Base-by-base conservation (phyloP, 495 filamentous ascomycete species). In the Penicillium lividum region DNA sequence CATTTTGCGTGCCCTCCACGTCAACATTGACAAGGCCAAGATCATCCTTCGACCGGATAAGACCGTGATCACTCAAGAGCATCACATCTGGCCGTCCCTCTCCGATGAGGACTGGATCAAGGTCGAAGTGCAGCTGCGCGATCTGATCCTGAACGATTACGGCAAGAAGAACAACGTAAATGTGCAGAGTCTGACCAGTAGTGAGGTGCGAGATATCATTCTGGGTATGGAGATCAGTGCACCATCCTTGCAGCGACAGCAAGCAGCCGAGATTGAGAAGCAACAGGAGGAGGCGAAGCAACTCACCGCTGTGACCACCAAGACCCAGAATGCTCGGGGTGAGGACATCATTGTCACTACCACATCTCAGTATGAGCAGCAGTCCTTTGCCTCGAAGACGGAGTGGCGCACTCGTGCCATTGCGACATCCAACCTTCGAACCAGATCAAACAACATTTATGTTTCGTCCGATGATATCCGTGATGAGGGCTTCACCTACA, bases 91-190 rank as follows among this genome's bases (percentile, higher is more conserved):
- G 95, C 95, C 95, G 1, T 86, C 90, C 3, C 77, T 99, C 8
- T 88, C 90, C 0, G 94, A 99, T 61, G 95, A 99, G 55, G 93
- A 97, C 62, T 99, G 95, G 94, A 92, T 97, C 72, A 97, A 97
- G 83, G 92, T 99, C 22, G 95, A 99, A 82, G 90, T 91, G 57
- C 91, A 96, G 69, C 77, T 99, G 51, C 86, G 95, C 64, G 95
- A 99, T 81, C 75, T 99, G 53, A 98, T 99, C 62, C 72, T 99
- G 56, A 97, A 97, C 58, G 94, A 99, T 71, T 99, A 99, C 66
- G 95, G 95, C 65, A 98, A 98, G 85, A 98, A 98, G 82, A 99
- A 98, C 75, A 97, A 98, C 64, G 95, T 99, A 77, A 98, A 97
- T 69, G 93, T 93, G 25, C 94, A 95, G 16, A 95, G 90, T 67